A percentile compares a stretch with the other conserved stretches of the same genome.
Evolutionary conservation across 129 eudicot species (phyloP).

Genomic region (Ambrosia trifida): DNA sequence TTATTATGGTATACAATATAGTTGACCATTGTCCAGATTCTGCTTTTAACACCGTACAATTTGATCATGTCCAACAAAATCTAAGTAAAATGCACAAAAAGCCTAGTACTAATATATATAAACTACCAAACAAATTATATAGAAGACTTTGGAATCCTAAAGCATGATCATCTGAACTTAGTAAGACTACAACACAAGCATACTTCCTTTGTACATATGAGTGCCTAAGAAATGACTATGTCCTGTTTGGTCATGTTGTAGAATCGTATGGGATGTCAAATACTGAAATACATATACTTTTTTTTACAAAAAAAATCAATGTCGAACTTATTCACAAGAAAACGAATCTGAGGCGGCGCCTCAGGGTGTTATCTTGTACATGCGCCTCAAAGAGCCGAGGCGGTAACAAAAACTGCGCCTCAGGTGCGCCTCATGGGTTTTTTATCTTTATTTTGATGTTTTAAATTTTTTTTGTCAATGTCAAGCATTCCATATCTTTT

Average conservation of each 20-base stretch:
- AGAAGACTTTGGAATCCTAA: not conserved
- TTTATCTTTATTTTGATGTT: too few species aligned
- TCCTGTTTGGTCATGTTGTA: not conserved
- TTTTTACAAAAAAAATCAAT: too few species aligned
- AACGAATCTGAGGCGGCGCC: not conserved
- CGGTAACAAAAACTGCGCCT: too few species aligned
- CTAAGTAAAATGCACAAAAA: constrained; percentile 10
- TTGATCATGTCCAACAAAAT: not conserved
- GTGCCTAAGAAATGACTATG: not conserved
- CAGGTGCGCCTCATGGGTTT: too few species aligned
- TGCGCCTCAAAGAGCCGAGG: too few species aligned
- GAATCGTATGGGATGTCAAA: not conserved
- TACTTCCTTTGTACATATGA: not conserved
- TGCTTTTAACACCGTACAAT: not conserved
- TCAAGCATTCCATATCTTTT: too few species aligned
- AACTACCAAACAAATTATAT: not conserved
- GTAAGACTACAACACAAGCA: not conserved
- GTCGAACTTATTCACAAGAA: not conserved
- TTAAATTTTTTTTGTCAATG: too few species aligned
- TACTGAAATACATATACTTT: not conserved
- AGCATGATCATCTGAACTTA: not conserved
- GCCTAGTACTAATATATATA: too few species aligned
- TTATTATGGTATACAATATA: not conserved
- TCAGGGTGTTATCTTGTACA: too few species aligned
- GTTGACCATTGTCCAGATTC: not conserved